Percentiles rank a stretch among this genome's conserved stretches.
Evolutionary conservation across 108 stramenopile species (phyloP).

Genomic region (Chaetoceros muelleri): DNA sequence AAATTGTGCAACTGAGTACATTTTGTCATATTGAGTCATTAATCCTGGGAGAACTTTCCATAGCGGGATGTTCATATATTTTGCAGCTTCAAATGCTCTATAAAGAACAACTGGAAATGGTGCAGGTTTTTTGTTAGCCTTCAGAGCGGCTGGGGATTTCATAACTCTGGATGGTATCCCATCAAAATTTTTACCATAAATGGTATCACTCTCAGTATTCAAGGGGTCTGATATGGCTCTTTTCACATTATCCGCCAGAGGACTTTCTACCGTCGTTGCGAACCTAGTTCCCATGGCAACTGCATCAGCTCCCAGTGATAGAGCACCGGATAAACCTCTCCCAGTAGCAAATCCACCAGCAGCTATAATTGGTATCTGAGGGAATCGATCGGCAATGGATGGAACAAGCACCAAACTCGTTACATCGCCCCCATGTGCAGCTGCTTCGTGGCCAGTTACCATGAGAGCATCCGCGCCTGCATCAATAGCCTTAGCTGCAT

Average conservation of each 20-base stretch:
- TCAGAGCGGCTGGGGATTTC: conserved; percentile 37
- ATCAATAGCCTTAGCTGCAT: conserved; percentile 53
- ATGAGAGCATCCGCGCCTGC: conserved; percentile 77
- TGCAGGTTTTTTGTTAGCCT: conserved; percentile 40
- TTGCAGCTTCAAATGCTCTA: conserved; percentile 66
- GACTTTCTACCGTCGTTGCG: conserved; percentile 60
- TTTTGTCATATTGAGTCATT: conserved; percentile 65
- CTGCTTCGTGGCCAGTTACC: conserved; percentile 88
- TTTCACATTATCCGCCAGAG: conserved; percentile 55
- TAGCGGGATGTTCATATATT: conserved; percentile 51
- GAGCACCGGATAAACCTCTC: conserved; percentile 62
- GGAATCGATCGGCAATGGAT: conserved; percentile 52
- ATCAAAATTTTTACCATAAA: conserved; percentile 84
- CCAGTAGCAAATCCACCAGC: conserved; percentile 92
- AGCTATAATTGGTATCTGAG: conserved; percentile 71
- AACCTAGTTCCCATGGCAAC: conserved; percentile 87
- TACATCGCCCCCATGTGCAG: conserved; percentile 85
- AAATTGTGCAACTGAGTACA: conserved; percentile 76
- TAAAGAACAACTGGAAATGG: conserved; percentile 37
- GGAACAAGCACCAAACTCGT: conserved; percentile 70
- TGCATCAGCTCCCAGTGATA: conserved; percentile 78
- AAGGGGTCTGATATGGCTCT: conserved; percentile 36
- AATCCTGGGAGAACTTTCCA: conserved; percentile 80
- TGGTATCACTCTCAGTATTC: conserved; percentile 47
- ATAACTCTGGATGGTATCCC: conserved; percentile 79